Base-by-base conservation (phyloP, 495 filamentous ascomycete species). In the Penicillium arizonense region DNA sequence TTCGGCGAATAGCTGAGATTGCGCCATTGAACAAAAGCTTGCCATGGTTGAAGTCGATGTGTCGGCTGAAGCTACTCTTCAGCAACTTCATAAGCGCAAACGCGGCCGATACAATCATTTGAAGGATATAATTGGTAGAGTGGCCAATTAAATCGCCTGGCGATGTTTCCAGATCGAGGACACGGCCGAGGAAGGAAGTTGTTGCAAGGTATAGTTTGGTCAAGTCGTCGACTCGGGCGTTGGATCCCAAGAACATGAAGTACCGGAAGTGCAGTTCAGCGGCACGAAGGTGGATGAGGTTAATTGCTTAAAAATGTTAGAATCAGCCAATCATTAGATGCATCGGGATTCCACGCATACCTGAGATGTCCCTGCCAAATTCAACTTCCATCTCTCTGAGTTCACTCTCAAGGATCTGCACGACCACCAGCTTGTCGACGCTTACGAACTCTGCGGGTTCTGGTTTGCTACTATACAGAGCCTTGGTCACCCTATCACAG, bases 91-190 rank as follows among this genome's bases (percentile, higher is more conserved):
- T 81, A 9, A 97, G 71, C 3, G 89, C 85, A 58, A 95, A 95
- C 3, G 88, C 90, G 0, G 87, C 89, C 10, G 91, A 92, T 7
- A 95, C 85, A 26, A 95, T 86, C 88, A 97, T 96, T 65, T 96
- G 91, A 51, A 93, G 83, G 49, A 96, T 87, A 66, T 96, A 96
- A 62, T 93, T 93, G 40, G 89, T 90, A 18, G 86, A 82, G 67
- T 88, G 90, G 16, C 77, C 77, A 28, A 96, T 78, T 9, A 88
- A 72, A 30, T 77, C 73, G 4, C 74, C 72, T 0, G 74, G 74
- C 0, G 71, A 73, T 0, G 74, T 77, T 56, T 77, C 74, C 4
- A 77, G 67, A 36, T 76, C 74, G 1, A 77, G 55, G 3, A 77
- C 74, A n/a, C 74, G 70, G 5, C 69, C 69, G 5, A 77, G 62